Conservation (phyloP, 2,329 filamentous ascomycete species). For the Diplodia intermedia region DNA sequence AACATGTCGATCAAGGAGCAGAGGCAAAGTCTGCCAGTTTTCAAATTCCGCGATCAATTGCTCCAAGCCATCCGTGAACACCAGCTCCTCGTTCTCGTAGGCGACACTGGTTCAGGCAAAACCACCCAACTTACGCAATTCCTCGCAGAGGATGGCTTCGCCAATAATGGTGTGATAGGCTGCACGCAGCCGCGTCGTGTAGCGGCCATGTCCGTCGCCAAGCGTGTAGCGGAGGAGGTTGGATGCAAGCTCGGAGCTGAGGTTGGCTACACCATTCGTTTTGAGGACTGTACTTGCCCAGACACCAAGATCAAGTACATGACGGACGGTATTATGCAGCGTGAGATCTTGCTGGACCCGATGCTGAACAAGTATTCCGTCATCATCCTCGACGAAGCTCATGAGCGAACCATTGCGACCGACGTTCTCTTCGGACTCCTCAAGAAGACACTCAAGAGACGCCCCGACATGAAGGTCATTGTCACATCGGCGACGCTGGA, state of each 20-base stretch:
- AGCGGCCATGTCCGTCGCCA: constrained; percentile 96
- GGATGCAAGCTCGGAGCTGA: constrained; percentile 92
- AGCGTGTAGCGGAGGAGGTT: constrained; percentile 97
- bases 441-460: constrained; percentile 83
- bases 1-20: constrained; percentile 95
- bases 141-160: constrained; percentile 89
- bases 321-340: constrained; percentile 98
- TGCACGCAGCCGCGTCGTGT: constrained; percentile 98
- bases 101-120: constrained; percentile 96
- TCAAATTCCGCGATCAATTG: constrained; percentile 82
- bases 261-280: constrained; percentile 98
- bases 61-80: constrained; percentile 87
- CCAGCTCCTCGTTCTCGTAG: constrained; percentile 93
- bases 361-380: constrained; percentile 91
- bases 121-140: constrained; percentile 97
- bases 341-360: constrained; percentile 96
- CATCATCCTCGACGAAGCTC: constrained; percentile 97
- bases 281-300: constrained; percentile 89
- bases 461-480: constrained; percentile 94
- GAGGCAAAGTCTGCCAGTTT: constrained; percentile 87
- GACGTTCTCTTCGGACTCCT: constrained; percentile 97
- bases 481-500: constrained; percentile 99
- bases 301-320: constrained; percentile 98
- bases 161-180: constrained; percentile 85
- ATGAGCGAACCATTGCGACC: constrained; percentile 95